Conservation (phyloP, 2,329 filamentous ascomycete species). For the Colletotrichum euphorbiae region DNA sequence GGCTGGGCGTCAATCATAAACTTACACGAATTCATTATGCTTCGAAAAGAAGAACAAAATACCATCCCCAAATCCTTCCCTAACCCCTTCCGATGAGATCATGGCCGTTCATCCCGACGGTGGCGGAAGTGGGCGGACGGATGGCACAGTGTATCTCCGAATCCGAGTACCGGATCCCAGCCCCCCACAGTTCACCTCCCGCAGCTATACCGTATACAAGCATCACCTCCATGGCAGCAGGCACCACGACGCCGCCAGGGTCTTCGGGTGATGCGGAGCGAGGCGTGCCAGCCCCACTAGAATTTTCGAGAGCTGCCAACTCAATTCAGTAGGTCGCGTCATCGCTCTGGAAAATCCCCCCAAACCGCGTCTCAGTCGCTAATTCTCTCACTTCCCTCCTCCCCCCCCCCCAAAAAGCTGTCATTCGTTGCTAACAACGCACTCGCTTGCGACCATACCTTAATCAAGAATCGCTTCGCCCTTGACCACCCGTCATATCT, state of each 20-base stretch:
- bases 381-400: background rate
- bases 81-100: background rate
- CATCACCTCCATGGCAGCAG: background rate
- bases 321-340: conserved; percentile 34
- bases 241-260: background rate
- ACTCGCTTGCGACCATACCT: background rate
- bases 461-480: background rate
- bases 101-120: conserved; percentile 11
- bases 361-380: conserved; percentile 18
- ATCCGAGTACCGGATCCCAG: conserved; percentile 15
- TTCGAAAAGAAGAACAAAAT: too few species aligned
- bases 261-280: conserved; percentile 23
- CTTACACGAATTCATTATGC: too few species aligned
- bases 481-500: too few species aligned
- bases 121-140: background rate
- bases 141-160: conserved; percentile 34
- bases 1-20: conserved; percentile 18
- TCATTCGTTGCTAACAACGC: background rate
- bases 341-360: conserved; percentile 24
- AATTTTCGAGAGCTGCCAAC: conserved; percentile 17
- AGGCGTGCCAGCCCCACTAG: conserved; percentile 28
- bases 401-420: background rate
- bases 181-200: background rate
- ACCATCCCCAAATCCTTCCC: background rate
- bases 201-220: background rate